A percentile compares a stretch with the other conserved stretches of the same genome.
Conservation (phyloP, 192 early-diverging fungal genomes). For the Linnemannia hyalina region DNA sequence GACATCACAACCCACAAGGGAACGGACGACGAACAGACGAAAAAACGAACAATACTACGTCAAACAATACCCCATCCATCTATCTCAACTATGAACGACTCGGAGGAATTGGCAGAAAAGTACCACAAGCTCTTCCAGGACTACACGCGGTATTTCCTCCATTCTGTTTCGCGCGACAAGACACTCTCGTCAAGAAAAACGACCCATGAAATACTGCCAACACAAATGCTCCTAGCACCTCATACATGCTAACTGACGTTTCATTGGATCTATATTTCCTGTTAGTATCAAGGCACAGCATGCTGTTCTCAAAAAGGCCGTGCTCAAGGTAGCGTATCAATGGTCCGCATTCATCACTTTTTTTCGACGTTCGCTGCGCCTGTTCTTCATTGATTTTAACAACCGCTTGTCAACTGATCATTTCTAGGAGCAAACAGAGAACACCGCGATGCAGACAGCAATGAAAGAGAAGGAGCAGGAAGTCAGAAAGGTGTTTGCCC, state of each 20-base stretch:
- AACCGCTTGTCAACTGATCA: neutral
- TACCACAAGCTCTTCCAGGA: conserved; percentile 68
- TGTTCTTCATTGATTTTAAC: neutral
- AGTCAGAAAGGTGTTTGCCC: conserved; percentile 60
- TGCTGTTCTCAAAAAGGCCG: conserved; percentile 68
- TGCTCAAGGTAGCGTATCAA: conserved; percentile 61
- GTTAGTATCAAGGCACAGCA: conserved; percentile 72
- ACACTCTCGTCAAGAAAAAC: neutral
- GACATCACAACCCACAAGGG: neutral
- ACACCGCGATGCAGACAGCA: conserved; percentile 60
- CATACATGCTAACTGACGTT: neutral
- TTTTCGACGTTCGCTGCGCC: neutral
- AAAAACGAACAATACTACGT: neutral
- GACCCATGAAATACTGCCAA: neutral
- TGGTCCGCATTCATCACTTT: neutral
- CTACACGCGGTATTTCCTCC: conserved; percentile 62
- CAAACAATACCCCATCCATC: neutral
- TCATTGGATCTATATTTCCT: neutral
- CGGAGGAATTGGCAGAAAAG: conserved; percentile 69
- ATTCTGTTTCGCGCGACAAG: neutral
- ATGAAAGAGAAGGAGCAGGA: conserved; percentile 72
- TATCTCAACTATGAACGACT: conserved; percentile 37
- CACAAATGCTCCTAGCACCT: neutral
- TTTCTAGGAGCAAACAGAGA: conserved; percentile 68
- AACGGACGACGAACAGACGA: neutral